phyloP scores from a whole-genome alignment of 768 basidiomycete species.

The Mycena haematopus region DNA sequence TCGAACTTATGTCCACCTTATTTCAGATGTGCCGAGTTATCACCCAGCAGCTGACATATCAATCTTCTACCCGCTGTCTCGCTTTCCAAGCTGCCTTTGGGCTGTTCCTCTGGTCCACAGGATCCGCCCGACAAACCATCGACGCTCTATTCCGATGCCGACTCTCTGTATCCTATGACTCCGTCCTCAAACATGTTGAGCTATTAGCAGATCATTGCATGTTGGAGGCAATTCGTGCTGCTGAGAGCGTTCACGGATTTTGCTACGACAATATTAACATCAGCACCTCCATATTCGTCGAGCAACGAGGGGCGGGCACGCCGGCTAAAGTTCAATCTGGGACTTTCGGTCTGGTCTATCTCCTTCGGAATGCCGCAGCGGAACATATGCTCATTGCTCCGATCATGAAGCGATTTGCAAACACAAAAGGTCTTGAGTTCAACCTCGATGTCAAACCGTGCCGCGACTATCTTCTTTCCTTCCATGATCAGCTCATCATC shows the following conservation, averaged over 20 bases:
- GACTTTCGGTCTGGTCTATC: slow-evolving; percentile 27
- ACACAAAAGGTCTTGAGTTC: slow-evolving; percentile 1
- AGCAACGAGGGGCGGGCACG: slow-evolving; percentile 24
- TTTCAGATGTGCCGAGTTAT: slow-evolving; percentile 24
- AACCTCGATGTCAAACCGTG: slow-evolving; percentile 9
- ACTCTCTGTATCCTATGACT: slow-evolving; percentile 26
- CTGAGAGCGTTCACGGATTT: slow-evolving; percentile 8
- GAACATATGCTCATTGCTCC: slow-evolving; percentile 23
- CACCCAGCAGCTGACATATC: slow-evolving; percentile 16
- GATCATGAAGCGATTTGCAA: slow-evolving; percentile 11
- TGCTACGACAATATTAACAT: slow-evolving; percentile 28
- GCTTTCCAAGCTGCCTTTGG: slow-evolving; percentile 21
- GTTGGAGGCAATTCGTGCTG: background rate
- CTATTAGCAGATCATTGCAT: slow-evolving; percentile 5
- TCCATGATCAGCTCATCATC: slow-evolving; percentile 17
- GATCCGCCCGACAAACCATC: slow-evolving; percentile 21
- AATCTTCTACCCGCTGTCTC: slow-evolving; percentile 23
- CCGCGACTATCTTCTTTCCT: slow-evolving; percentile 1
- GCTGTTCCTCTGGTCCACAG: slow-evolving; percentile 24
- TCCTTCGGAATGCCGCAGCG: slow-evolving; percentile 7
- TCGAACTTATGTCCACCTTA: background rate
- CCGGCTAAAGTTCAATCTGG: slow-evolving; percentile 32
- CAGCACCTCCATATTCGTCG: slow-evolving; percentile 28
- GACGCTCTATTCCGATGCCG: slow-evolving; percentile 23
- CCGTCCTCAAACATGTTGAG: slow-evolving; percentile 17